Evolutionary conservation across 495 filamentous ascomycete genomes (phyloP), one percentile per base, ranked within the genome.

Genomic region (Bryoglossum gracile): DNA sequence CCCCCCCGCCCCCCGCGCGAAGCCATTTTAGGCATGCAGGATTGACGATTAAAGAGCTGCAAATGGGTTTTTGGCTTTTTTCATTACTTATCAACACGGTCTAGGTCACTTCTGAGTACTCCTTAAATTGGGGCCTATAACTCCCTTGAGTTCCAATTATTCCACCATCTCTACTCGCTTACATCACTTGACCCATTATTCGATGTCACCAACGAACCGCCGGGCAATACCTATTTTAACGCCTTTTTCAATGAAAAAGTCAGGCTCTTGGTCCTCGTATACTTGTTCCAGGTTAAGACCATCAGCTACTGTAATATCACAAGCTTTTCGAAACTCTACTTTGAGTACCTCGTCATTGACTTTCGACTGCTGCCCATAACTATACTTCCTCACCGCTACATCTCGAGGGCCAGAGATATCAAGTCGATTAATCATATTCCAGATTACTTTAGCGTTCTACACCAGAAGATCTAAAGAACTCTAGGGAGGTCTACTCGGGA

Each of bases 121-220:
- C n/a, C n/a, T n/a, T n/a, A n/a, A n/a, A 30, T 30, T 30, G 26
- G 26, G 5, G 26, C 26, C 5, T 30, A 13, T 13, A 5, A 30
- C 26, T 6, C 26, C 26, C 26, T 30, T 30, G 5, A 5, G 13
- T 30, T 32, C 26, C 30, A 13, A 30, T 9, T 10, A 13, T 9
- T 28, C 10, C 13, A 26, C 13, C 21, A 3, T 32, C 6, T 16
- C 11, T 6, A 14, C 24, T 8, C 4, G 16, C 59, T 63, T 8
- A 65, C 66, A 3, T 63, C 59, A 0, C 58, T 57, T 65, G 33
- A 64, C 46, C 47, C 52, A 58, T 16, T 43, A n/a, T 11, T 46
- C 28, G 41, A 58, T 58, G 28, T 58, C 46, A 24, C 46, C 10
- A 16, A 58, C 25, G 46, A 58, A 55, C 2, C 47, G 55, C 36